A percentile compares a stretch with the other conserved stretches of the same genome.
phyloP scores from a whole-genome alignment of 768 basidiomycete species.

The Strobilomyces dryophilus region DNA sequence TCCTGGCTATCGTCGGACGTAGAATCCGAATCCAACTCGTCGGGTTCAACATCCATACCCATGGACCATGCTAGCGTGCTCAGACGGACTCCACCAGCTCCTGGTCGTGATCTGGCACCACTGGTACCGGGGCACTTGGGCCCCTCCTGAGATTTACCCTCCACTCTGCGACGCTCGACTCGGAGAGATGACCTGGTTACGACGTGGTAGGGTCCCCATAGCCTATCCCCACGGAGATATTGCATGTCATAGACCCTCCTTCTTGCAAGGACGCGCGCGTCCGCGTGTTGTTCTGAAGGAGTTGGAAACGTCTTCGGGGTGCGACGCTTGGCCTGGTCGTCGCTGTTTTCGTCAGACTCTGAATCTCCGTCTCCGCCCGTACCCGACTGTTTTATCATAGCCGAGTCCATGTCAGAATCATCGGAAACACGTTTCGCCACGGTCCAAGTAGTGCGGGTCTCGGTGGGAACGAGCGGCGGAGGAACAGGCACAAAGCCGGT shows the following conservation, averaged over 20 bases:
- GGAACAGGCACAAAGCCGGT: constrained; percentile 39
- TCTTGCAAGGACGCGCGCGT: constrained; percentile 26
- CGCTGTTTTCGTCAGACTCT: background rate
- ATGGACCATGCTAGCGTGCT: constrained; percentile 18
- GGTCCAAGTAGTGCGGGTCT: background rate
- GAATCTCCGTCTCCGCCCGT: background rate
- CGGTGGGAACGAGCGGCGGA: constrained; percentile 6
- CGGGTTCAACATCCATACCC: constrained; percentile 11
- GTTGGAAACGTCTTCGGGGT: constrained; percentile 7
- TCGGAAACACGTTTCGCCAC: background rate
- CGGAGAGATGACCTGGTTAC: constrained; percentile 12
- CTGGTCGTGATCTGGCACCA: background rate
- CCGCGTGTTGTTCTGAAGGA: constrained; percentile 12
- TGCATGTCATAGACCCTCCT: constrained; percentile 31
- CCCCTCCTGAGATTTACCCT: background rate
- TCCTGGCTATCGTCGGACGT: constrained; percentile 16
- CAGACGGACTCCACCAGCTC: background rate
- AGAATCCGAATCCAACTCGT: constrained; percentile 2
- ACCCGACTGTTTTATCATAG: background rate
- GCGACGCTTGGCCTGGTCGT: background rate
- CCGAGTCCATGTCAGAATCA: background rate
- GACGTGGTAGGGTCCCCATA: constrained; percentile 27
- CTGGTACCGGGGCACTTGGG: background rate
- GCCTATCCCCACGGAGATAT: constrained; percentile 24
- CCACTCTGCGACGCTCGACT: background rate